Evolutionary conservation across 2,329 filamentous ascomycete genomes (phyloP).

Genomic region (Phaeosphaeria sp.): DNA sequence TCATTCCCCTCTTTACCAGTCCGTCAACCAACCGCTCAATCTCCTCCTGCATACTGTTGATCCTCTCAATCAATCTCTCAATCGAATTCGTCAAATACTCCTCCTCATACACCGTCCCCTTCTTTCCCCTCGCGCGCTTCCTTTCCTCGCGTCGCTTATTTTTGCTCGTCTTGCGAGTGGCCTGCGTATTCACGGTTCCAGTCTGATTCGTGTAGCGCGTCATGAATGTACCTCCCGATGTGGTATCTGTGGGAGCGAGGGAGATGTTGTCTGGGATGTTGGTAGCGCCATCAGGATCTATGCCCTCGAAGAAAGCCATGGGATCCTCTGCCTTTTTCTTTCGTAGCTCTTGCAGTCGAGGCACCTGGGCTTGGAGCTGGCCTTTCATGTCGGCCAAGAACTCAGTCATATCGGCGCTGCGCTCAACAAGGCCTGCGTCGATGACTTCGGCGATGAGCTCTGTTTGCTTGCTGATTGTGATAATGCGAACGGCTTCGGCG

Average conservation of each 20-base stretch:
- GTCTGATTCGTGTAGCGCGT: conserved; percentile 86
- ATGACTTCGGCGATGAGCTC: conserved; percentile 73
- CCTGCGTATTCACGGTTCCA: conserved; percentile 74
- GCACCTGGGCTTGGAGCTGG: conserved; percentile 84
- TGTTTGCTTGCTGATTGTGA: conserved; percentile 65
- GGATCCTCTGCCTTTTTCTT: conserved; percentile 83
- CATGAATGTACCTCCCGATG: conserved; percentile 82
- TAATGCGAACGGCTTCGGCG: conserved; percentile 83
- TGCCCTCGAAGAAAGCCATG: conserved; percentile 83
- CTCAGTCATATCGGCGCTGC: conserved; percentile 83
- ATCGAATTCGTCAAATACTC: conserved; percentile 94
- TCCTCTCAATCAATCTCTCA: conserved; percentile 79
- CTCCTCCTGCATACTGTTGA: conserved; percentile 76
- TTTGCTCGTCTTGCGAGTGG: conserved; percentile 82
- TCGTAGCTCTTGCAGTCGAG: conserved; percentile 82
- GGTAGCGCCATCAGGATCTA: conserved; percentile 45
- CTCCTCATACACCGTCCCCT: conserved; percentile 97
- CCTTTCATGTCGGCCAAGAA: conserved; percentile 90
- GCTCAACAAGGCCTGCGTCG: conserved; percentile 80
- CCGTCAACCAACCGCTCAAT: conserved; percentile 77
- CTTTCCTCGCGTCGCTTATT: conserved; percentile 90
- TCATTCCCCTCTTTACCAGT: conserved; percentile 80
- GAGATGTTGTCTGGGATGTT: conserved; percentile 93
- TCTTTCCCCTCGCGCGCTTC: conserved; percentile 92
- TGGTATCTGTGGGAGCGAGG: conserved; percentile 84